phyloP scores from a whole-genome alignment of 805 yeast genomes.

The Saccharomyces mikatae region DNA sequence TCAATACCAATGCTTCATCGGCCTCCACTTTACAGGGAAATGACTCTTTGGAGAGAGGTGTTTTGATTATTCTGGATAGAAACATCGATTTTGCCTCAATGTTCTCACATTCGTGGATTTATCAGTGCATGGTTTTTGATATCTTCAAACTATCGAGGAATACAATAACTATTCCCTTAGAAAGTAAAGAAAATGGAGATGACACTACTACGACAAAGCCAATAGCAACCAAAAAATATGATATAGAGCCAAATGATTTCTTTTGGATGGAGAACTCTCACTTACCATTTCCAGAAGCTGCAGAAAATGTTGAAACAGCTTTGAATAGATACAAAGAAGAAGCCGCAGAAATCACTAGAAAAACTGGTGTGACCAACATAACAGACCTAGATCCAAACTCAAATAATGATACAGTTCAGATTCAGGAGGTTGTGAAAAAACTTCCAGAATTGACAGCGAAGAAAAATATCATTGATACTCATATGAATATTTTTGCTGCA shows the following conservation, averaged over 20 bases:
- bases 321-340: conserved; percentile 74
- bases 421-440: conserved; percentile 81
- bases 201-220: background rate
- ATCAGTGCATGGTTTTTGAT: conserved; percentile 92
- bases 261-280: conserved; percentile 84
- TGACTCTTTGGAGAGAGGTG: conserved; percentile 50
- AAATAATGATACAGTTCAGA: conserved; percentile 52
- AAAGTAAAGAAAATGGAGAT: conserved; percentile 28
- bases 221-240: conserved; percentile 50
- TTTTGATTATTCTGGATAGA: conserved; percentile 76
- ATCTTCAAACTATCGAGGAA: conserved; percentile 77
- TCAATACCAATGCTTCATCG: conserved; percentile 42
- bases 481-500: conserved; percentile 88
- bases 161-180: conserved; percentile 56
- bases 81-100: conserved; percentile 84
- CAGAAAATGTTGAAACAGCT: conserved; percentile 86
- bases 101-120: conserved; percentile 97
- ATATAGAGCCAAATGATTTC: conserved; percentile 86
- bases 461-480: conserved; percentile 86
- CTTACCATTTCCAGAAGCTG: conserved; percentile 97
- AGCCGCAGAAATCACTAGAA: conserved; percentile 76
- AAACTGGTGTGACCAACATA: conserved; percentile 60
- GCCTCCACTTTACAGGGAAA: conserved; percentile 15
- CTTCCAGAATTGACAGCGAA: conserved; percentile 87
- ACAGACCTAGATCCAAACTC: conserved; percentile 59